Evolutionary conservation across 2,329 filamentous ascomycete genomes (phyloP).

Genomic region (Daldinia sp.): DNA sequence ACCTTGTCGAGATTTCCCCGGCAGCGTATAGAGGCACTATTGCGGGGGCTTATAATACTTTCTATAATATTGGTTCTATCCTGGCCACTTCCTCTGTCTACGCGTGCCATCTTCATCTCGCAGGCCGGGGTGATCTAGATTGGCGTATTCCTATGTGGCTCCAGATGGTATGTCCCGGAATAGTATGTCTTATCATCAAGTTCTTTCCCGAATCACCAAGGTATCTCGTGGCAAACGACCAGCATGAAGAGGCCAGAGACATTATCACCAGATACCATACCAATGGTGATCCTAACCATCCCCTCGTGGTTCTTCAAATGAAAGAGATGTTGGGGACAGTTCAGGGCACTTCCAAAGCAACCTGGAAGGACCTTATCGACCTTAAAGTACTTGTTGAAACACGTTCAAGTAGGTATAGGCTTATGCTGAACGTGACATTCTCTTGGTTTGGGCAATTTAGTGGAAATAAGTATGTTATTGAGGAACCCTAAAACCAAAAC

Average conservation of each 20-base stretch:
- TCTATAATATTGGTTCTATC: constrained; percentile 51
- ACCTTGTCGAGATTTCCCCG: constrained; percentile 67
- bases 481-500: neutral
- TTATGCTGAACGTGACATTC: constrained; percentile 52
- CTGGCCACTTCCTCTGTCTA: constrained; percentile 47
- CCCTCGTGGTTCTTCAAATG: constrained; percentile 53
- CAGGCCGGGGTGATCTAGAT: constrained; percentile 42
- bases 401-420: constrained; percentile 48
- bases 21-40: constrained; percentile 65
- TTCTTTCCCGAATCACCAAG: constrained; percentile 50
- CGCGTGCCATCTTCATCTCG: constrained; percentile 43
- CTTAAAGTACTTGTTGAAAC: constrained; percentile 48
- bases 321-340: constrained; percentile 51
- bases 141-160: constrained; percentile 49
- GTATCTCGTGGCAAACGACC: constrained; percentile 47
- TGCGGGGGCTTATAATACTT: constrained; percentile 61
- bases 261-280: constrained; percentile 53
- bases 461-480: constrained; percentile 47
- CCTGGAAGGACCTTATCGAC: constrained; percentile 50
- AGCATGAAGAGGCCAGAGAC: constrained; percentile 48
- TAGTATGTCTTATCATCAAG: constrained; percentile 45
- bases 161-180: constrained; percentile 46
- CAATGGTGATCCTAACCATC: constrained; percentile 51
- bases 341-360: constrained; percentile 46
- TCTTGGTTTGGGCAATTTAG: constrained; percentile 54